These are phyloP conservation scores for Neofusicoccum cordaticola DNA, from an alignment of 2,329 filamentous ascomycete species.

Conservation along the genomic window DNA sequence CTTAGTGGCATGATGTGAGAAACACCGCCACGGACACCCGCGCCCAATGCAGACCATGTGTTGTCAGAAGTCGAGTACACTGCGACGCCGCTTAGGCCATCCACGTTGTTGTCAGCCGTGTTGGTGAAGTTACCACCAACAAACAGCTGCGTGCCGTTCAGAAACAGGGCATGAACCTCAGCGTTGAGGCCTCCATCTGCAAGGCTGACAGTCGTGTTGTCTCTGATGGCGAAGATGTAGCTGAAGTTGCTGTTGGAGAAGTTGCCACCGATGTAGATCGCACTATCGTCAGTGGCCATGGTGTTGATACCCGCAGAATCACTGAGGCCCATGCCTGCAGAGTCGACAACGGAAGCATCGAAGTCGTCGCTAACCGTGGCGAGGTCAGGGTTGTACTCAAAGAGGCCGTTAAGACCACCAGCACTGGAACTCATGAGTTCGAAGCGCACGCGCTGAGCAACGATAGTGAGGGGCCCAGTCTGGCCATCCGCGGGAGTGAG, in stretches of 20 bases:
- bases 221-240: slow-evolving; percentile 75
- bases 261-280: slow-evolving; percentile 77
- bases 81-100: slow-evolving; percentile 73
- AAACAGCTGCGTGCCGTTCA: slow-evolving; percentile 66
- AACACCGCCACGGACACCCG: slow-evolving; percentile 80
- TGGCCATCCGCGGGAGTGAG: slow-evolving; percentile 68
- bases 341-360: slow-evolving; percentile 69
- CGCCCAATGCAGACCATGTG: slow-evolving; percentile 75
- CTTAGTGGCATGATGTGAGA: slow-evolving; percentile 70
- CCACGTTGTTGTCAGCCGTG: slow-evolving; percentile 59
- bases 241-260: slow-evolving; percentile 65
- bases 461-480: slow-evolving; percentile 64
- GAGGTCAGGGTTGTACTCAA: slow-evolving; percentile 74
- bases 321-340: slow-evolving; percentile 68
- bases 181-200: slow-evolving; percentile 75
- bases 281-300: slow-evolving; percentile 59
- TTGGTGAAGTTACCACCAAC: slow-evolving; percentile 83
- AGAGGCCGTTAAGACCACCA: slow-evolving; percentile 83
- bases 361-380: slow-evolving; percentile 62
- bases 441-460: slow-evolving; percentile 87
- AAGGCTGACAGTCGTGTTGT: slow-evolving; percentile 60
- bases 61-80: slow-evolving; percentile 68
- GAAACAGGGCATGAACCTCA: slow-evolving; percentile 68
- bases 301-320: slow-evolving; percentile 65
- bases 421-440: slow-evolving; percentile 69